These are phyloP conservation scores for Sequoiadendron giganteum DNA, from an alignment of 75 land plant species.

Conservation along the genomic window DNA sequence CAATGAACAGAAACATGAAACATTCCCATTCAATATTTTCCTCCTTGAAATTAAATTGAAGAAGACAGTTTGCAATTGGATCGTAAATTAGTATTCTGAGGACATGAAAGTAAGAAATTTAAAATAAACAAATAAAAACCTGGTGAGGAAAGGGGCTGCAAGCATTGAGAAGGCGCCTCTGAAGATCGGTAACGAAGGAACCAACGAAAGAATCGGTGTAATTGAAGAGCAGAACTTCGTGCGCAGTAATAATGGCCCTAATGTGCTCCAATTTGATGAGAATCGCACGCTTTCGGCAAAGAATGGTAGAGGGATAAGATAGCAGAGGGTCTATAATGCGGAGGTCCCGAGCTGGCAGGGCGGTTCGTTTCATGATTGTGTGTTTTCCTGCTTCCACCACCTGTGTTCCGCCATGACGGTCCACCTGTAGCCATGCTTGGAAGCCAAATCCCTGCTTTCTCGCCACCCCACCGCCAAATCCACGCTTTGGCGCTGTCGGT, in stretches of 20 bases:
- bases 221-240: conserved; percentile 52
- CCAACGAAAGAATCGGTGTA: conserved; percentile 29
- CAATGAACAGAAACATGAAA: too few relatives aligned
- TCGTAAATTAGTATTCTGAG: too few relatives aligned
- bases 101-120: too few relatives aligned
- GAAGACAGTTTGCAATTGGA: too few relatives aligned
- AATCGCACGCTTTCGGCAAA: conserved; percentile 53
- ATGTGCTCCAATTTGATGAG: conserved; percentile 61
- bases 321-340: conserved; percentile 68
- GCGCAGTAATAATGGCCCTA: conserved; percentile 61
- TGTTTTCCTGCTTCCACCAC: conserved; percentile 65
- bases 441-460: conserved; percentile 50
- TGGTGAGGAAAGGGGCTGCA: too few relatives aligned
- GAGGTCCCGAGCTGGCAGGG: conserved; percentile 69
- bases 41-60: too few relatives aligned
- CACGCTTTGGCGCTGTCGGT: too few relatives aligned
- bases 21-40: too few relatives aligned
- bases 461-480: neutral
- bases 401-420: conserved; percentile 31
- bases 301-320: conserved; percentile 67
- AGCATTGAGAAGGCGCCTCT: conserved; percentile 25
- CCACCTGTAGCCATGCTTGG: conserved; percentile 57
- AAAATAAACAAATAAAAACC: too few relatives aligned
- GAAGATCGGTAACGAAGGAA: conserved; percentile 35
- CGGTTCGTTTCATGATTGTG: conserved; percentile 54